phyloP scores from a whole-genome alignment of 2,329 filamentous ascomycete genomes.

The Diaporthe australafricana region DNA sequence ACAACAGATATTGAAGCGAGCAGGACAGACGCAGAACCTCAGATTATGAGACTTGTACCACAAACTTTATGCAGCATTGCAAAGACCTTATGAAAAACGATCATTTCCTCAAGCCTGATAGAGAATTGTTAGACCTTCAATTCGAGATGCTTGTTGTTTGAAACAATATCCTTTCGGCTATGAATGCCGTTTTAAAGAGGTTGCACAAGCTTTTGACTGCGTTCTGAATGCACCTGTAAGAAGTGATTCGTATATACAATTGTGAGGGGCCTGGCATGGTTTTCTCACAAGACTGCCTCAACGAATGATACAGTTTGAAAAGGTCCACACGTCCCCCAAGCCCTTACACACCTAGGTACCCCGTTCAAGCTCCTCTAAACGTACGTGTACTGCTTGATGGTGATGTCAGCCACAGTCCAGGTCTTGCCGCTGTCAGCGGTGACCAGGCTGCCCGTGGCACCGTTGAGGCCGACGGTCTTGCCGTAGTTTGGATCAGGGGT shows the following conservation, averaged over 20 bases:
- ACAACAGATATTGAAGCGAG: no score
- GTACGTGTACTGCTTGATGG: conserved; percentile 13
- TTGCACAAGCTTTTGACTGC: background rate
- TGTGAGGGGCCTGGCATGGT: background rate
- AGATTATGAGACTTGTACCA: no score
- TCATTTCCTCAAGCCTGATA: no score
- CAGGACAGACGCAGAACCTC: no score
- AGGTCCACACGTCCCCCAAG: background rate
- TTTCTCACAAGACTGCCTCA: background rate
- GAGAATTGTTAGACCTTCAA: background rate
- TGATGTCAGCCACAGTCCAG: conserved; percentile 15
- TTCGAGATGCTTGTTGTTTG: background rate
- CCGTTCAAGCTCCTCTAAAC: background rate
- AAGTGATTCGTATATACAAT: background rate
- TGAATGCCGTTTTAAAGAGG: background rate
- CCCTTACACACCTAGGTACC: background rate
- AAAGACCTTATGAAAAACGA: no score
- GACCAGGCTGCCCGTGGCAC: conserved; percentile 45
- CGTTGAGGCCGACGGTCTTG: conserved; percentile 47
- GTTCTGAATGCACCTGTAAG: background rate
- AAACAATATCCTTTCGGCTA: background rate
- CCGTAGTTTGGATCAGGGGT: conserved; percentile 50
- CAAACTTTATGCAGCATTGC: no score
- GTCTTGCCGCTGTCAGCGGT: background rate
- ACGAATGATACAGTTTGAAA: background rate